These are phyloP conservation scores for Populus hybrid DNA, from an alignment of 441 rosid species.

Conservation along the genomic window DNA sequence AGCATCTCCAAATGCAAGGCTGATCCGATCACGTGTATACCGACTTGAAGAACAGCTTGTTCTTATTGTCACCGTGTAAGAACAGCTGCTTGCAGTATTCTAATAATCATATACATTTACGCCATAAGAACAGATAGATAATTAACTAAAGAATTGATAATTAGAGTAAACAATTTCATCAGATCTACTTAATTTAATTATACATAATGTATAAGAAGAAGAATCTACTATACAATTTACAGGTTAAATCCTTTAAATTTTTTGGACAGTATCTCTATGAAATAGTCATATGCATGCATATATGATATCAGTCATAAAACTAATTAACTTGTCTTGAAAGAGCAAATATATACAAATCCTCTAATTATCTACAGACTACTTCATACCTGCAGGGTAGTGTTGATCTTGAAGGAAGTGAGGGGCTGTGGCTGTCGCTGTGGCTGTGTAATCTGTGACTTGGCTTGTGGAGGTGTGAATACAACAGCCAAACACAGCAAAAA, in stretches of 20 bases:
- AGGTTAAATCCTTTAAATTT: not conserved
- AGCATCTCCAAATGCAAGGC: constrained; percentile 72
- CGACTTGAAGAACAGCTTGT: constrained; percentile 63
- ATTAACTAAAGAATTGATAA: not conserved
- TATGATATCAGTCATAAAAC: not conserved
- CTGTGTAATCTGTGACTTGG: constrained; percentile 6
- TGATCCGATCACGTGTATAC: constrained; percentile 64
- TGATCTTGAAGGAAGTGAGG: constrained; percentile 24
- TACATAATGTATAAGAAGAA: not conserved
- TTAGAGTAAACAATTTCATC: not conserved
- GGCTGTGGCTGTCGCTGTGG: constrained; percentile 26
- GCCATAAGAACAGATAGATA: constrained; percentile 8
- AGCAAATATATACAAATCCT: not conserved
- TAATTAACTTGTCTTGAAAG: not conserved
- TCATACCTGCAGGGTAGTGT: constrained; percentile 22
- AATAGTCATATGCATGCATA: not conserved
- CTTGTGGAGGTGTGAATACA: constrained; percentile 10
- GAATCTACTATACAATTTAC: not conserved
- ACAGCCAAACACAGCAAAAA: constrained; percentile 17
- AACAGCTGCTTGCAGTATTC: constrained; percentile 30
- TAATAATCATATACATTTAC: not conserved
- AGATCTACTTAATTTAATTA: not conserved
- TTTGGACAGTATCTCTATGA: not conserved
- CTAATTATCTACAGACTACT: not conserved
- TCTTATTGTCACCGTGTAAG: constrained; percentile 48